These are phyloP conservation scores for Circinella minor DNA, from an alignment of 371 early-diverging fungal species.

Conservation along the genomic window DNA sequence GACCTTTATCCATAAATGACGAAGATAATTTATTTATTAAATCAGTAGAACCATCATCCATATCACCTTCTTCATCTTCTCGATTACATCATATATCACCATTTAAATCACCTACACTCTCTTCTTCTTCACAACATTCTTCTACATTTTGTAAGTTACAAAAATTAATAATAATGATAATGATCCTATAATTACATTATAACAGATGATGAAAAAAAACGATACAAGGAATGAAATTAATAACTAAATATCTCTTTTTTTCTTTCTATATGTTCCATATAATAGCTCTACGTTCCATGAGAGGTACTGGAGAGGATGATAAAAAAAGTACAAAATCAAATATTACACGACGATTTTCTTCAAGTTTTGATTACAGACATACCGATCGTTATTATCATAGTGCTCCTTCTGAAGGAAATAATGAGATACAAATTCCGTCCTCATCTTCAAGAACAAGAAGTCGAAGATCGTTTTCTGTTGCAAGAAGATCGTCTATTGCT, in stretches of 20 bases:
- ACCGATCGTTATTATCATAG: slow-evolving; percentile 9
- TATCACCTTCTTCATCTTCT: not conserved
- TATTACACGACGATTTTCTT: slow-evolving; percentile 9
- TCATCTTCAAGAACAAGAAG: slow-evolving; percentile 24
- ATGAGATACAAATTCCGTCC: slow-evolving; percentile 11
- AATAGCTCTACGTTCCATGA: slow-evolving; percentile 16
- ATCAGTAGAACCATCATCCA: slow-evolving; percentile 21
- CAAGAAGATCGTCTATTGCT: not conserved
- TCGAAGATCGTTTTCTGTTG: not conserved
- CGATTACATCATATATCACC: slow-evolving; percentile 55
- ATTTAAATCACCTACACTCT: slow-evolving; percentile 73
- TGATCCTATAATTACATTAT: too few relatives aligned
- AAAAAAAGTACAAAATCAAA: slow-evolving; percentile 9
- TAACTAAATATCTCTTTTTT: too few relatives aligned
- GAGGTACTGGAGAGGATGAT: slow-evolving; percentile 10
- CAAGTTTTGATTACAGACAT: slow-evolving; percentile 11
- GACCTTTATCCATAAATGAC: not conserved
- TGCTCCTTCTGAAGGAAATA: slow-evolving; percentile 7
- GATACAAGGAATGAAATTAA: not conserved
- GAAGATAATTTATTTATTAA: not conserved
- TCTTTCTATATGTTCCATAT: slow-evolving; percentile 19
- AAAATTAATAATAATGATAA: too few relatives aligned
- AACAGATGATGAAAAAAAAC: not conserved
- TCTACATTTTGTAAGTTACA: slow-evolving; percentile 32
- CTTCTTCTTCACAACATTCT: slow-evolving; percentile 52